Evolutionary conservation across 192 early-diverging fungal species (phyloP), one percentile per base, ranked within the genome.

Genomic region (Neocallimastix lanati): DNA sequence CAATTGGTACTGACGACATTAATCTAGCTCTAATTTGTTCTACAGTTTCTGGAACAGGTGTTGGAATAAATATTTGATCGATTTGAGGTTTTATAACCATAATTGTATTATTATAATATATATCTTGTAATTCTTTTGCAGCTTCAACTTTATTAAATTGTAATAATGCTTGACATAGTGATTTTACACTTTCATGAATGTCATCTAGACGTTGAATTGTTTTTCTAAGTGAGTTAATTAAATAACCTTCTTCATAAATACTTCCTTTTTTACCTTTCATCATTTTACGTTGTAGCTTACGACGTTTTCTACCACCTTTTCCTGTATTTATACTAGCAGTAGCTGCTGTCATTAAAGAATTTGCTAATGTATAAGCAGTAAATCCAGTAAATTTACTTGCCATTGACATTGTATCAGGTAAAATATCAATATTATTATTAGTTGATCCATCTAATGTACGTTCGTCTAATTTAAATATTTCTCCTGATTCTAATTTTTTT

Each of bases 351-450:
- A 58, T 77, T 14, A 82, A 77, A 11, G 88, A 89, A 1, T 89
- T 82, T 28, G 90, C 85, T 28, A 90, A 88, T 36, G 89, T 87
- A 13, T 91, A 88, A 12, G 82, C 86, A 12, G 94, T 94, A 79
- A 92, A 92, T 15, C 92, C 89, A 76, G 93, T 96, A 80, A 93
- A 92, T 77, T 91, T 89, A 81, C 93, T 96, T 28, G 91, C 92
- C 94, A 97, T 95, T 11, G 94, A 96, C 7, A 93, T 93, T 12
- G 97, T 96, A 82, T 99, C 97, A 0, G 96, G 96, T 87, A 96
- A 92, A 86, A 96, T 91, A 82, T 99, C 97, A 16, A 97, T 87
- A 82, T 94, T 92, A 78, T 96, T 67, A 67, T 67, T 67, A n/a
- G 50, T n/a, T 9, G 50, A 67, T n/a, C 50, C 50, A 67, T 67